A percentile compares a stretch with the other conserved stretches of the same genome.
Conservation (phyloP, 306 rosid species). For the Begonia loranthoides region DNA sequence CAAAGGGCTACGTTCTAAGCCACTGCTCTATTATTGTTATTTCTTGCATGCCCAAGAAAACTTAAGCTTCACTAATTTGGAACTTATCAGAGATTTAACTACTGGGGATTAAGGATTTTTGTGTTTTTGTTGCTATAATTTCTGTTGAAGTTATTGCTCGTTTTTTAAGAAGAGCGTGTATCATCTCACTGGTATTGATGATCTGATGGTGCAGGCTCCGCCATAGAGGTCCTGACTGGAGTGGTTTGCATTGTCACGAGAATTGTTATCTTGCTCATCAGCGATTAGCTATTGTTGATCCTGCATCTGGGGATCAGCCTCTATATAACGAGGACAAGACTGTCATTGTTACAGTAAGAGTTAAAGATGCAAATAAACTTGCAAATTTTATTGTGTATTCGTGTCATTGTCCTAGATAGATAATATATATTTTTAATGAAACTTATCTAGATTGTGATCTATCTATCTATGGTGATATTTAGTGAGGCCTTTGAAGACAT, state of each 20-base stretch:
- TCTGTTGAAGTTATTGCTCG: too few relatives aligned
- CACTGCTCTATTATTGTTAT: background rate
- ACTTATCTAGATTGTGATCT: too few relatives aligned
- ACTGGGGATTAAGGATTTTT: too few relatives aligned
- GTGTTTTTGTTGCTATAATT: too few relatives aligned
- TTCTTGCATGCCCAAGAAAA: background rate
- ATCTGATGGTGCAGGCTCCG: constrained; percentile 37
- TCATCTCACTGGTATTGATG: background rate
- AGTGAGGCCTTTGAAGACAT: too few relatives aligned
- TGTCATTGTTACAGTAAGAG: constrained; percentile 55
- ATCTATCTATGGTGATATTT: too few relatives aligned
- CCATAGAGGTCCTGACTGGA: constrained; percentile 99
- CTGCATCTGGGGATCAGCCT: constrained; percentile 95
- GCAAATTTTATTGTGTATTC: constrained; percentile 1
- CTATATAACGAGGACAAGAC: constrained; percentile 83
- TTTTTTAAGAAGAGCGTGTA: too few relatives aligned
- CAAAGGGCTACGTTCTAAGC: background rate
- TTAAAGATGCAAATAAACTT: constrained; percentile 2
- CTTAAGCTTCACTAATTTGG: background rate
- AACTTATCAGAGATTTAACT: too few relatives aligned
- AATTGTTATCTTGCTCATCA: constrained; percentile 88
- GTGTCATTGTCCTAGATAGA: too few relatives aligned
- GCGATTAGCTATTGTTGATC: constrained; percentile 81
- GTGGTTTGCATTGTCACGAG: constrained; percentile 78
- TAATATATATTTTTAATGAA: too few relatives aligned